Percentiles rank a stretch among this genome's conserved stretches.
phyloP scores from a whole-genome alignment of 768 basidiomycete genomes.

The Naganishia friedmannii region DNA sequence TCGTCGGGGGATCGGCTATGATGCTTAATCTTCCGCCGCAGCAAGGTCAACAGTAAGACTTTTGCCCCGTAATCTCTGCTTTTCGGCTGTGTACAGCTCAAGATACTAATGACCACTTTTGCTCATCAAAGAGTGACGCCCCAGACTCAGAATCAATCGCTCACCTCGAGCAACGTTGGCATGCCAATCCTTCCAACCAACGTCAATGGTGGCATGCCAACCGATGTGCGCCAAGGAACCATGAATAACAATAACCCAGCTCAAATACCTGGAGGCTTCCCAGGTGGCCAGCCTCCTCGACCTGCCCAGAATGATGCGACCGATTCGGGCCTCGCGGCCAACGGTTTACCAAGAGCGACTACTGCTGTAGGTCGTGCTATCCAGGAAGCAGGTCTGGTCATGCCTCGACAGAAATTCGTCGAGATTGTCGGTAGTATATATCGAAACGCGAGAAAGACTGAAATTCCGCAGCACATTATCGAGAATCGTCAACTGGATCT shows the following conservation, averaged over 20 bases:
- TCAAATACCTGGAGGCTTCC: background rate
- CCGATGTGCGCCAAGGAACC: background rate
- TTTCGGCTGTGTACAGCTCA: too few relatives aligned
- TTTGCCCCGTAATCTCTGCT: background rate
- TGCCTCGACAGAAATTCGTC: slow-evolving; percentile 17
- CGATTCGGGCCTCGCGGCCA: slow-evolving; percentile 7
- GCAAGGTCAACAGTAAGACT: slow-evolving; percentile 13
- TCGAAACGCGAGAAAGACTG: slow-evolving; percentile 2
- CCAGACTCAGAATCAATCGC: slow-evolving; percentile 20
- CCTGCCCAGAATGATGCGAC: background rate
- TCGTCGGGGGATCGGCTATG: background rate
- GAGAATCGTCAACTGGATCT: slow-evolving; percentile 25
- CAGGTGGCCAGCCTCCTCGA: background rate
- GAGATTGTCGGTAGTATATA: slow-evolving; percentile 18
- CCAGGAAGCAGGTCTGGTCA: slow-evolving; percentile 14
- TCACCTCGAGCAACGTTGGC: background rate
- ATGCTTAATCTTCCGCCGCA: background rate
- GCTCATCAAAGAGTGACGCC: background rate
- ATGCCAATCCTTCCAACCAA: slow-evolving; percentile 11
- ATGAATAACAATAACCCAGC: background rate
- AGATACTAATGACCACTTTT: background rate
- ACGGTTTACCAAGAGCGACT: slow-evolving; percentile 13
- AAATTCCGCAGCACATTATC: slow-evolving; percentile 15
- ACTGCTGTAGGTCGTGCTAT: background rate
- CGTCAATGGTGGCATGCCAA: slow-evolving; percentile 4